Base-by-base conservation (phyloP, 495 filamentous ascomycete genomes). In the Penicillium waksmanii region DNA sequence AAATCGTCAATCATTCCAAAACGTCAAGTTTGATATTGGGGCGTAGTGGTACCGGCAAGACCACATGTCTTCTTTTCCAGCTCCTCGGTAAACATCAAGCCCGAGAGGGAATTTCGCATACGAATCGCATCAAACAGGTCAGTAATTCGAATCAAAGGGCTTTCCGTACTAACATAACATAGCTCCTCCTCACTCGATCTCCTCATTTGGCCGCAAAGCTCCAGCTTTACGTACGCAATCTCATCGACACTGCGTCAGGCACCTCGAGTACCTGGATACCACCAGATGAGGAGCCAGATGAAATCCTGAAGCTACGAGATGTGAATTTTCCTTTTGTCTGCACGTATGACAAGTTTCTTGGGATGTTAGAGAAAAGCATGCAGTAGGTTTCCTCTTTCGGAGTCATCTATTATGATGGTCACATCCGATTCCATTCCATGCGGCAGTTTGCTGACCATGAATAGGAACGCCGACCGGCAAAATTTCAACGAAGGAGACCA, bases 21-120 rank as follows among this genome's bases (percentile, higher is more conserved):
- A 68, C 64, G 27, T 57, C 75, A 0, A 73, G 58, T 46, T 57
- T 80, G 27, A 79, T 80, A 7, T 36, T 80, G 31, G 77, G 78
- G 11, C 61, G 78, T 46, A 79, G 78, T 38, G 78, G 77, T 5
- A 80, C 77, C 0, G 78, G 78, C 0, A 80, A 80, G 56, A 80
- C 77, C 0, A 77, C 75, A 0, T 80, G 77, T 31, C 50, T 80
- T 0, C 51, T 78, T 6, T 79, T 71, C 40, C 79, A 80, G 42
- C 52, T 80, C 10, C 42, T 74, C 10, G 62, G 57, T 9, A 72
- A 70, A 44, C 71, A 70, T 18, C 18, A 65, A 15, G 61, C 64
- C 17, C 55, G 60, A 17, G 57, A 52, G 40, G 34, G 49, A 8
- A 8, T 34, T 18, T 11, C 35, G 3, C 31, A 57, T 15, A 52